Evolutionary conservation across 768 basidiomycete species (phyloP), one percentile per base, ranked within the genome.

Genomic region (Mycena metata): DNA sequence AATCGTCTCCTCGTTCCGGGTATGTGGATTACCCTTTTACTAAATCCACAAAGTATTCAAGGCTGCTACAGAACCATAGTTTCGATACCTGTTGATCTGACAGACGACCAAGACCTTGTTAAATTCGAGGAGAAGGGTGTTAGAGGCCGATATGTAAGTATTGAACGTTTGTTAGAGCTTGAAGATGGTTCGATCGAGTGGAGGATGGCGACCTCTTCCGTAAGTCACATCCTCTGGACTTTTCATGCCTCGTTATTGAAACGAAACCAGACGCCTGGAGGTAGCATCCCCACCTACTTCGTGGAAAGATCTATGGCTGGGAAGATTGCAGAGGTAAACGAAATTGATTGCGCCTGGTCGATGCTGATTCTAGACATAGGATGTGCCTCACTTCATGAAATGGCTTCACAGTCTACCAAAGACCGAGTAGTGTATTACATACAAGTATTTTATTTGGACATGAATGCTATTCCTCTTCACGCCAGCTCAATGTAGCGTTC

Each of bases 401-500:
- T 93, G 92, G 91, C 78, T 90, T 71, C 83, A 84, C 51, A 77
- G 78, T 61, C 70, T 79, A 17, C 75, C 74, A 13, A 74, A 74
- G 51, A 46, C 45, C 36, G 59, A 43, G 45, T 55, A 36, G 51
- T 39, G 47, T 42, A 55, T 23, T 15, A 33, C 21, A n/a, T 36
- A n/a, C 19, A 55, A n/a, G 19, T 33, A 41, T 5, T 52, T 42
- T 21, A 2, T 64, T 9, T 26, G 42, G 59, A 57, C 39, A 61
- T 19, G n/a, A 36, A n/a, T n/a, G 26, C 47, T 13, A 21, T 50
- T 35, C 26, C 47, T 30, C 11, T 51, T 61, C 61, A 95, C 47
- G 89, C 93, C 52, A 95, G 85, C 72, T 95, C 94, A n/a, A 95
- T 84, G 76, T 95, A 95, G 65, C 94, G 87, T 73, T 94, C 93